phyloP scores from a whole-genome alignment of 2,329 filamentous ascomycete genomes.

The Xylariales sp. region DNA sequence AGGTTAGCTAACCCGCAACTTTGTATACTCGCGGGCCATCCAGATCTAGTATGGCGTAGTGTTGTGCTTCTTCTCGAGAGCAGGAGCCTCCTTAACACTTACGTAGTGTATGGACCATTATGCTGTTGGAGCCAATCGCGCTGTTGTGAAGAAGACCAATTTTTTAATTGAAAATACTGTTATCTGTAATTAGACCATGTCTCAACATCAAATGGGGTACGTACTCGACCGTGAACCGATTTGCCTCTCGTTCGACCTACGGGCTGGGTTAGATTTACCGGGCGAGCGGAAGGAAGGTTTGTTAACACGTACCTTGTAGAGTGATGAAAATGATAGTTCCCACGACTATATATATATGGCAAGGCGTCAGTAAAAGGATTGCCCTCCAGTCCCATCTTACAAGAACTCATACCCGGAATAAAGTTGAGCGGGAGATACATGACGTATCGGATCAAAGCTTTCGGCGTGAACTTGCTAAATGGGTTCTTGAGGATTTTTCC shows the following conservation, averaged over 20 bases:
- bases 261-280: conserved; percentile 31
- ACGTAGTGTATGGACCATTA: conserved; percentile 84
- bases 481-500: conserved; percentile 69
- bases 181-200: conserved; percentile 60
- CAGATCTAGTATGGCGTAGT: not conserved
- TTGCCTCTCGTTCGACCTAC: conserved; percentile 61
- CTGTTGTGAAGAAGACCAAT: conserved; percentile 75
- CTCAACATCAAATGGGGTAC: conserved; percentile 43
- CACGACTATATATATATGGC: conserved; percentile 62
- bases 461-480: conserved; percentile 67
- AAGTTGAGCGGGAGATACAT: conserved; percentile 94
- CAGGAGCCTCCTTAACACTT: conserved; percentile 51
- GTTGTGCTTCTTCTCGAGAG: not conserved
- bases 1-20: conserved; percentile 14
- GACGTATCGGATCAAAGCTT: conserved; percentile 78
- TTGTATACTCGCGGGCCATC: not conserved
- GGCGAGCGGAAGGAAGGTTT: not conserved
- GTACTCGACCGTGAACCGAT: conserved; percentile 65
- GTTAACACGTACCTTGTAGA: conserved; percentile 69
- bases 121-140: conserved; percentile 77
- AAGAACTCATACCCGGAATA: conserved; percentile 69
- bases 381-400: conserved; percentile 2
- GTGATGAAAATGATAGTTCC: conserved; percentile 85
- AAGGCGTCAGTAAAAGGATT: conserved; percentile 7
- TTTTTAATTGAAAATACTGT: conserved; percentile 92